These are phyloP conservation scores for Aurifilum marmelostoma DNA, from an alignment of 2,329 filamentous ascomycete genomes.

Conservation along the genomic window DNA sequence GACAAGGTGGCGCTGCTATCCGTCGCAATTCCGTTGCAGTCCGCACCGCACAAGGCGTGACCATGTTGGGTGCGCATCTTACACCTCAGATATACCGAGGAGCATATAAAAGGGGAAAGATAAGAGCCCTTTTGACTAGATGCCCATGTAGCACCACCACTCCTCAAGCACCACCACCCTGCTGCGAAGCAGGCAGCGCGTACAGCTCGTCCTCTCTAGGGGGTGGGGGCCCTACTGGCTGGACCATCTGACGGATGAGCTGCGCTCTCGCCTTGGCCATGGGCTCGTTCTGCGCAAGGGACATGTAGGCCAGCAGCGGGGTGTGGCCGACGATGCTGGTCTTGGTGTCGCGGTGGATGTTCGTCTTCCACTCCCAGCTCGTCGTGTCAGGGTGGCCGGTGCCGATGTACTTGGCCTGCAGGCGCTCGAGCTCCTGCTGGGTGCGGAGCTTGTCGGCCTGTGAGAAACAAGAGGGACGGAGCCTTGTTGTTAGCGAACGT, in stretches of 20 bases:
- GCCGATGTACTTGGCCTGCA: constrained; percentile 94
- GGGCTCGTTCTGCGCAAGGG: constrained; percentile 84
- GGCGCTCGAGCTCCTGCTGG: constrained; percentile 94
- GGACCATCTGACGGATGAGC: constrained; percentile 80
- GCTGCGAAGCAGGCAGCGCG: constrained; percentile 25
- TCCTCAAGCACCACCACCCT: constrained; percentile 1
- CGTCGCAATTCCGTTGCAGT: background rate
- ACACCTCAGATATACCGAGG: background rate
- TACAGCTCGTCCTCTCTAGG: constrained; percentile 52
- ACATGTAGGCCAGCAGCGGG: constrained; percentile 84
- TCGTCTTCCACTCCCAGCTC: constrained; percentile 95
- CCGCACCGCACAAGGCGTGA: background rate
- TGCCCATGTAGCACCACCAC: background rate
- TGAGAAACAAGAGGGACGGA: background rate
- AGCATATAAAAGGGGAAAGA: too few species aligned
- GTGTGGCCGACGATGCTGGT: constrained; percentile 89
- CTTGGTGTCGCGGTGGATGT: constrained; percentile 92
- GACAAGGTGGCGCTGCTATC: background rate
- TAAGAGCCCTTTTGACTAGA: background rate
- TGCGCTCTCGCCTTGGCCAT: constrained; percentile 77
- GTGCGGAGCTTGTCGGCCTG: constrained; percentile 97
- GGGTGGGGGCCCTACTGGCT: constrained; percentile 62
- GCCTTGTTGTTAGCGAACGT: background rate
- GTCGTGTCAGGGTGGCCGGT: constrained; percentile 97
- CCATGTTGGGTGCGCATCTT: background rate